A percentile compares a stretch with the other conserved stretches of the same genome.
Conservation (phyloP, 495 filamentous ascomycete species). For the Neurospora cerealis region DNA sequence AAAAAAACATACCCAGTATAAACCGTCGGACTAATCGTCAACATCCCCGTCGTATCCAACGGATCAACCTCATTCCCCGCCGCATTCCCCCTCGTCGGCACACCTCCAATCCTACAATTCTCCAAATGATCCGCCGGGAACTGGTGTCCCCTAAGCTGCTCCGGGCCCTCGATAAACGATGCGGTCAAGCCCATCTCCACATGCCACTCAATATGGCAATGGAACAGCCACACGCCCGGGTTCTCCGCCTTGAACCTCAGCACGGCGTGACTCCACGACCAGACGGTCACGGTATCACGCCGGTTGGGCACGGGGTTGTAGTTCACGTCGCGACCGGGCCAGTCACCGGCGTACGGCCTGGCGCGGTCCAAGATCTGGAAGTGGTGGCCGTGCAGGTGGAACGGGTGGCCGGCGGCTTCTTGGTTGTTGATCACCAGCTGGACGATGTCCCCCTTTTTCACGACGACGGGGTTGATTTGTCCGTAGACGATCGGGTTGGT, state of each 20-base stretch:
- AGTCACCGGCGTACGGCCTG: slow-evolving; percentile 27
- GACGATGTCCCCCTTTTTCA: slow-evolving; percentile 55
- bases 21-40: slow-evolving; percentile 27
- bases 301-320: slow-evolving; percentile 33
- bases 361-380: slow-evolving; percentile 61
- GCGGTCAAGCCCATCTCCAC: slow-evolving; percentile 61
- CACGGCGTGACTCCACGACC: slow-evolving; percentile 44
- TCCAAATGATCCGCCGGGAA: slow-evolving; percentile 55
- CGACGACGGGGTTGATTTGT: slow-evolving; percentile 56
- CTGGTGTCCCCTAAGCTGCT: slow-evolving; percentile 43
- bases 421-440: slow-evolving; percentile 76
- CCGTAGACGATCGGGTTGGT: slow-evolving; percentile 62
- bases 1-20: slow-evolving; percentile 30
- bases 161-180: slow-evolving; percentile 61
- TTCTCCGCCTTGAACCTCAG: slow-evolving; percentile 54
- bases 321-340: slow-evolving; percentile 27
- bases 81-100: slow-evolving; percentile 58
- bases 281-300: slow-evolving; percentile 48
- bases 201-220: slow-evolving; percentile 81
- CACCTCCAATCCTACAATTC: slow-evolving; percentile 42
- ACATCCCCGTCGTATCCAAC: slow-evolving; percentile 47
- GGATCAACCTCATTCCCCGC: slow-evolving; percentile 58
- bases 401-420: slow-evolving; percentile 49
- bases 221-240: slow-evolving; percentile 71
- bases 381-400: slow-evolving; percentile 61